These are phyloP conservation scores for Dryadomyces quercus-mongolicae DNA, from an alignment of 2,329 filamentous ascomycete species.

Conservation along the genomic window DNA sequence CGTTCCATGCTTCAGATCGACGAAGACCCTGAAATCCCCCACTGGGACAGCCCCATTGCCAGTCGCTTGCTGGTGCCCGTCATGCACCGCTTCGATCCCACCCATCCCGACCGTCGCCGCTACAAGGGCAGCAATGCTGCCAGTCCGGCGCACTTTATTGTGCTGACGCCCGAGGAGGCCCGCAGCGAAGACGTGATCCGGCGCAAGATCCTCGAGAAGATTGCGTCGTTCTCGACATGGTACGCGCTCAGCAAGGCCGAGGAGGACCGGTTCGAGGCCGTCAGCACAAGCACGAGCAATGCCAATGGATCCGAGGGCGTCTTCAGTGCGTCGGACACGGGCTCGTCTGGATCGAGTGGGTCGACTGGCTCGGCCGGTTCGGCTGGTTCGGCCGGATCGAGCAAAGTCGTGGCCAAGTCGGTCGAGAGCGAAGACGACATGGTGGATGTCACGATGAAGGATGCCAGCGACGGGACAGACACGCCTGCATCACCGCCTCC, in stretches of 20 bases:
- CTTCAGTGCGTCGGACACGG: slow-evolving; percentile 38
- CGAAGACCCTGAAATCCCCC: slow-evolving; percentile 32
- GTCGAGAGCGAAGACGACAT: slow-evolving; percentile 83
- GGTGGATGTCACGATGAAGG: slow-evolving; percentile 79
- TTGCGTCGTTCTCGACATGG: slow-evolving; percentile 65
- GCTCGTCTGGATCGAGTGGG: slow-evolving; percentile 47
- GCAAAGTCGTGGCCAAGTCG: slow-evolving; percentile 63
- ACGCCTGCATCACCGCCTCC: neutral
- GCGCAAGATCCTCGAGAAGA: slow-evolving; percentile 65
- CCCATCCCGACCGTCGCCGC: slow-evolving; percentile 12
- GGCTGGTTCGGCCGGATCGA: no score
- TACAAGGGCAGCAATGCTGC: slow-evolving; percentile 13
- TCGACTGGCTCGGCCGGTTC: no score
- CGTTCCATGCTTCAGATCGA: slow-evolving; percentile 39
- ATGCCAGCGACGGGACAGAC: slow-evolving; percentile 29
- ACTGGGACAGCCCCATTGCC: slow-evolving; percentile 49
- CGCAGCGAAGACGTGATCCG: slow-evolving; percentile 56
- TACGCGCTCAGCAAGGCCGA: slow-evolving; percentile 45
- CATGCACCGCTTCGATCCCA: slow-evolving; percentile 41
- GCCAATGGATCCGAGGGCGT: neutral
- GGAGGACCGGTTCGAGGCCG: slow-evolving; percentile 24
- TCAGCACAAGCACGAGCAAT: neutral
- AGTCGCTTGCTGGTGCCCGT: slow-evolving; percentile 60
- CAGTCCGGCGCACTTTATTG: slow-evolving; percentile 55
- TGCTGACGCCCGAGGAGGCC: slow-evolving; percentile 62